Base-by-base conservation (phyloP, 768 basidiomycete genomes). In the Boletus tomentosulus region DNA sequence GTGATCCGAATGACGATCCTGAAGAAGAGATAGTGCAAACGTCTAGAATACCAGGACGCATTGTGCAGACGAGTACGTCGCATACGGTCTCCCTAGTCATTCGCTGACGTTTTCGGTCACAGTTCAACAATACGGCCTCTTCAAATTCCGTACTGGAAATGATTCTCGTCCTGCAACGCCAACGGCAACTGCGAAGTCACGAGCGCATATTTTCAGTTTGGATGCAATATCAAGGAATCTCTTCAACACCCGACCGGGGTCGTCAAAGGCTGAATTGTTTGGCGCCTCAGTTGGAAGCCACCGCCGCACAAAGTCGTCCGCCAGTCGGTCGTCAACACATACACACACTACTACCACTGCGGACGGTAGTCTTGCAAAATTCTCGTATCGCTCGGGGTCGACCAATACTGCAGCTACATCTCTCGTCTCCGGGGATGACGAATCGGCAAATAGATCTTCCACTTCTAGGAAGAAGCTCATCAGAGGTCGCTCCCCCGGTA, bases 191-290 rank as follows among this genome's bases (percentile, higher is more conserved):
- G 81, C 85, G n/a, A 85, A 88, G 37, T 77, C 81, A 16, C 76
- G 82, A 57, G 89, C 85, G 2, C 84, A 87, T n/a, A 90, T 92
- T 48, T 92, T 96, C 65, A 85, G 89, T 33, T 77, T 98, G 49
- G 94, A 98, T 63, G 87, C 84, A 19, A 87, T 98, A 60, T 93
- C 92, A 19, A 82, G 92, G 42, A 94, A 92, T 69, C 78, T 98
- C 28, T 95, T 97, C 72, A 84, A 80, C 61, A 66, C 81, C 6
- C 81, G 84, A 3, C 79, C 86, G 30, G 88, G 85, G 9, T 81
- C 81, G 11, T 74, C 83, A 9, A 83, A 85, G 72, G 81, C 80
- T 31, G 91, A 94, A 57, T 76, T 92, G 52, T 92, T 93, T 64
- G 80, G 84, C 30, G 84, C 83, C 5, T 85, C 86, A 0, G 81